Evolutionary conservation across 2,329 filamentous ascomycete species (phyloP), one percentile per base, ranked within the genome.

Genomic region (Herpotrichia juniperi): DNA sequence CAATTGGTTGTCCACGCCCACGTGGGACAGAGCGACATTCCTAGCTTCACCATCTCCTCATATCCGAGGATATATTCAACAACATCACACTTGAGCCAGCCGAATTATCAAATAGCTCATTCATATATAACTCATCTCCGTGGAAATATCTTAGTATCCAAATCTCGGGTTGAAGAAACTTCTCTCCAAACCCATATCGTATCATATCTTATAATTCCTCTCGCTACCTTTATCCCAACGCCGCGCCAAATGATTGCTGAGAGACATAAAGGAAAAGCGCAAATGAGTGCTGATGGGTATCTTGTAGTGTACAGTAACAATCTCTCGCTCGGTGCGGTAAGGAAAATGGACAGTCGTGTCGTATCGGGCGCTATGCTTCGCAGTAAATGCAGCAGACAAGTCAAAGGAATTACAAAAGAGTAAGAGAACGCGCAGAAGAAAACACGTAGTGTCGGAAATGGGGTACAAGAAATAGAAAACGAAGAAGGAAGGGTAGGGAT

Each of bases 221-320:
- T 14, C 10, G 4, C 21, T 31, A 14, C 28, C 32, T 11, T n/a
- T 28, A 25, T 24, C 5, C 45, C 40, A 46, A 46, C 34, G 43
- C 49, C 43, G 17, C 39, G 42, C 50, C 34, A 17, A 43, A 35
- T 16, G 30, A 42, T 24, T 42, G 44, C 30, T 4, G 24, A 31
- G 16, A 32, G n/a, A 50, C 17, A 28, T 19, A 25, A 3, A 26
- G 12, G 37, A 42, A 34, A 32, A 22, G 19, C 26, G 45, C 25
- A 22, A 54, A 51, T 35, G 48, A 51, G 43, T 48, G 52, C 52
- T 44, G 30, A 40, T 37, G 48, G 52, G 52, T 54, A 54, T 54
- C 52, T 54, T 14, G 34, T 48, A 45, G 16, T 51, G 39, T 51
- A 54, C 51, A 50, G 32, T n/a, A 24, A 24, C 9, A 21, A 22